A percentile compares a stretch with the other conserved stretches of the same genome.
Conservation (phyloP, 805 yeast species). For the Saccharomyces paradoxus region DNA sequence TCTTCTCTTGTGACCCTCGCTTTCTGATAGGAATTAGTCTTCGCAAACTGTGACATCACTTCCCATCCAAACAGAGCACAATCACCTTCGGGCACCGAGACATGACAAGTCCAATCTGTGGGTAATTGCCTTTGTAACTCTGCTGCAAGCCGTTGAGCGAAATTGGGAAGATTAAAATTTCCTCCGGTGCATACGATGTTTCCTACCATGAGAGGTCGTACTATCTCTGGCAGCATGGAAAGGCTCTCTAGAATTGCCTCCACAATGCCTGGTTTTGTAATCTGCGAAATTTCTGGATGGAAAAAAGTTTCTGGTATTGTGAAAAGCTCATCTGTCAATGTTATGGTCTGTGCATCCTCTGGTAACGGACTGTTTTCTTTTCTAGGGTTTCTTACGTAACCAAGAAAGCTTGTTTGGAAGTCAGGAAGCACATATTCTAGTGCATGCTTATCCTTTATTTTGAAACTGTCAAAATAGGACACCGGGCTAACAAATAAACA, state of each 20-base stretch:
- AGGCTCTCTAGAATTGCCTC: constrained; percentile 63
- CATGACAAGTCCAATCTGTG: constrained; percentile 56
- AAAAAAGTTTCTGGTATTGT: constrained; percentile 79
- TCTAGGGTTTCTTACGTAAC: constrained; percentile 46
- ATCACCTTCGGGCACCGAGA: constrained; percentile 27
- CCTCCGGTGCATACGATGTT: constrained; percentile 84
- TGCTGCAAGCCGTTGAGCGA: constrained; percentile 47
- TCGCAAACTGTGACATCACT: constrained; percentile 43
- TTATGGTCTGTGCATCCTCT: constrained; percentile 55
- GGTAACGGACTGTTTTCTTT: constrained; percentile 21
- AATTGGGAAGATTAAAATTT: constrained; percentile 60
- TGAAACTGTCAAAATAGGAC: constrained; percentile 33
- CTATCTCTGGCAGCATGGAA: constrained; percentile 59
- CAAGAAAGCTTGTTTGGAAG: constrained; percentile 69
- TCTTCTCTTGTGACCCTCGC: constrained; percentile 68
- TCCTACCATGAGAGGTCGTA: constrained; percentile 66
- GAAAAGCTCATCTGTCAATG: constrained; percentile 77
- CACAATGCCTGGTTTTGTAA: constrained; percentile 71
- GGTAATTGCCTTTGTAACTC: constrained; percentile 66
- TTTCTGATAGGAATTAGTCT: constrained; percentile 34
- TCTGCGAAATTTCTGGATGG: constrained; percentile 74
- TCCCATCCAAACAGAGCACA: constrained; percentile 49
- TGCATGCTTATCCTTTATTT: constrained; percentile 27
- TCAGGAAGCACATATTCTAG: constrained; percentile 83
- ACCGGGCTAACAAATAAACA: constrained; percentile 39